Percentiles rank a stretch among this genome's conserved stretches.
phyloP scores from a whole-genome alignment of 2,329 filamentous ascomycete genomes.

The Fusarium tanahbumbuense region DNA sequence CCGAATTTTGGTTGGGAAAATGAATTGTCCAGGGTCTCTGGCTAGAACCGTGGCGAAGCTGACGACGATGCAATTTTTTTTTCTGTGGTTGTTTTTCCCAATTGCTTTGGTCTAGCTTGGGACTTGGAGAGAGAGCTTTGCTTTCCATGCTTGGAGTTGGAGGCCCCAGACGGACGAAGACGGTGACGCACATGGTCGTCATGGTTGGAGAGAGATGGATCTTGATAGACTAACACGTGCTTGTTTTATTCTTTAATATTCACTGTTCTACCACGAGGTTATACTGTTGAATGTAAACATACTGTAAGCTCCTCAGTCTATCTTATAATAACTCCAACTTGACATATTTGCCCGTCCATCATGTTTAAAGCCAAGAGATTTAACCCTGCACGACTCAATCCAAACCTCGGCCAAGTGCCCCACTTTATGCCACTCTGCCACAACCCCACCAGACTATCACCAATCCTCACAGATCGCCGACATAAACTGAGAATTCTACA shows the following conservation, averaged over 20 bases:
- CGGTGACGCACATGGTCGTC: slow-evolving; percentile 51
- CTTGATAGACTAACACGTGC: slow-evolving; percentile 37
- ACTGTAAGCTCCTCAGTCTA: no score
- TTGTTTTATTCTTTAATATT: not conserved
- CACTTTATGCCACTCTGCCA: not conserved
- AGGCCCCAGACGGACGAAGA: slow-evolving; percentile 30
- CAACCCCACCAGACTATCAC: slow-evolving; percentile 6
- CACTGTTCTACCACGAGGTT: not conserved
- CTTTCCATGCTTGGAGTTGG: slow-evolving; percentile 21
- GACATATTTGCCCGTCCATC: not conserved
- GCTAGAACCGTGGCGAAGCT: slow-evolving; percentile 43
- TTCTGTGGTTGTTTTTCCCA: slow-evolving; percentile 3
- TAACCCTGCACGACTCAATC: slow-evolving; percentile 20
- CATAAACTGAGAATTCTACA: not conserved
- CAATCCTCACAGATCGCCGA: not conserved
- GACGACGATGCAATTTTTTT: slow-evolving; percentile 39
- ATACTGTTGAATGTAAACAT: not conserved
- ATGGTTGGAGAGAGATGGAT: slow-evolving; percentile 41
- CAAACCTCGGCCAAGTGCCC: slow-evolving; percentile 1
- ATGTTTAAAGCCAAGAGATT: slow-evolving; percentile 20
- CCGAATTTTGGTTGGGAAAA: slow-evolving; percentile 9
- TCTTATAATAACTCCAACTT: not conserved
- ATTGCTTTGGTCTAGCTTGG: not conserved
- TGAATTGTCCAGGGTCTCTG: not conserved
- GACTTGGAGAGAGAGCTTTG: slow-evolving; percentile 4